Percentiles rank a stretch among this genome's conserved stretches.
phyloP scores from a whole-genome alignment of 805 yeast genomes.

The Diddensiella transvaalensis region DNA sequence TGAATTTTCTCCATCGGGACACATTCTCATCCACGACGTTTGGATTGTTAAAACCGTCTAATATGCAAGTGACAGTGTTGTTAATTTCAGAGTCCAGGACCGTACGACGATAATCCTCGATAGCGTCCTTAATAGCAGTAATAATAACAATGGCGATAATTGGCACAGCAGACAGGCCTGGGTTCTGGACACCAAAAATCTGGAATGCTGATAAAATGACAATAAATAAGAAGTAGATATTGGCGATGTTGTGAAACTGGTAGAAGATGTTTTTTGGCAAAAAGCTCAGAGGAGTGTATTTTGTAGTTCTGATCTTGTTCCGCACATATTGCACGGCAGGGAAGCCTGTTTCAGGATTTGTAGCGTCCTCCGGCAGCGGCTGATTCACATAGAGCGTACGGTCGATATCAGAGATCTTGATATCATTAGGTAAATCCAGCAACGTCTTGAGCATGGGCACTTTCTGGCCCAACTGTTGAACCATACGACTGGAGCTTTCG shows the following conservation, averaged over 20 bases:
- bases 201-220: constrained; percentile 61
- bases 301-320: constrained; percentile 92
- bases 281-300: constrained; percentile 86
- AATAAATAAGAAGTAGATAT: constrained; percentile 75
- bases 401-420: constrained; percentile 6
- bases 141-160: constrained; percentile 71
- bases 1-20: constrained; percentile 64
- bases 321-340: constrained; percentile 66
- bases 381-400: constrained; percentile 49
- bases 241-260: constrained; percentile 89
- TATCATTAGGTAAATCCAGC: constrained; percentile 15
- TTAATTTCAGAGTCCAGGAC: constrained; percentile 64
- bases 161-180: constrained; percentile 77
- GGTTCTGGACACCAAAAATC: constrained; percentile 69
- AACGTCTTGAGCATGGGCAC: constrained; percentile 20
- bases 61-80: constrained; percentile 56
- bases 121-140: constrained; percentile 73
- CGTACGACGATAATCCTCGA: constrained; percentile 70
- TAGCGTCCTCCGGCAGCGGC: constrained; percentile 44
- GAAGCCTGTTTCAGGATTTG: constrained; percentile 56
- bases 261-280: constrained; percentile 76
- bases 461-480: constrained; percentile 17
- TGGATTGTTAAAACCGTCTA: constrained; percentile 51
- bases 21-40: constrained; percentile 56
- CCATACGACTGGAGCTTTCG: constrained; percentile 6